Percentiles rank a stretch among this genome's conserved stretches.
phyloP scores from a whole-genome alignment of 2,329 filamentous ascomycete species.

The Elsinoe necatrix region DNA sequence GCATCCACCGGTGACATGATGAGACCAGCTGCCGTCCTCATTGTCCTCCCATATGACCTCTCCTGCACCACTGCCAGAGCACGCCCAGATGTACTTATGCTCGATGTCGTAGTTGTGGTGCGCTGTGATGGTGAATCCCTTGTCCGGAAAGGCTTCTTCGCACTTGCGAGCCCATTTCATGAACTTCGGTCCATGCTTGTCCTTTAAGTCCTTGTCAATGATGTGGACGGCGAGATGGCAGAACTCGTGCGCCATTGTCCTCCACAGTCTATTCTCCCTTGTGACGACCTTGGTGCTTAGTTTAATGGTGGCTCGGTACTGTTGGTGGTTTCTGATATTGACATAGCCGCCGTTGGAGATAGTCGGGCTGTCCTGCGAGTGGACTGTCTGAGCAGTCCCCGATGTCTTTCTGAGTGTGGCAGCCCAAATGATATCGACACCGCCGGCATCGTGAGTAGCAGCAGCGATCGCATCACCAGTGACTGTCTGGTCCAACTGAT shows the following conservation, averaged over 20 bases:
- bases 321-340: neutral
- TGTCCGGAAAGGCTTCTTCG: constrained; percentile 49
- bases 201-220: constrained; percentile 63
- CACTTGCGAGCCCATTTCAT: constrained; percentile 61
- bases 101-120: constrained; percentile 85
- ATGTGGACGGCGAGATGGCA: constrained; percentile 92
- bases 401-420: neutral
- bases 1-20: constrained; percentile 40
- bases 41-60: neutral
- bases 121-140: constrained; percentile 70
- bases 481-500: neutral
- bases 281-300: constrained; percentile 82
- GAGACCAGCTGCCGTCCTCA: neutral
- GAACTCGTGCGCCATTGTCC: constrained; percentile 92
- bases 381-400: constrained; percentile 19
- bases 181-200: constrained; percentile 75
- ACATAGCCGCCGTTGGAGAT: constrained; percentile 24
- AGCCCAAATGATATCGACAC: neutral
- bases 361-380: too few relatives aligned
- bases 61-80: constrained; percentile 33
- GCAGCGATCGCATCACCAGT: neutral
- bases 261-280: constrained; percentile 66
- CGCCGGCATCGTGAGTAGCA: neutral
- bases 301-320: constrained; percentile 64
- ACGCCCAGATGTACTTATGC: constrained; percentile 87